These are phyloP conservation scores for Aureobasidium lini DNA, from an alignment of 2,329 filamentous ascomycete genomes.

Conservation along the genomic window DNA sequence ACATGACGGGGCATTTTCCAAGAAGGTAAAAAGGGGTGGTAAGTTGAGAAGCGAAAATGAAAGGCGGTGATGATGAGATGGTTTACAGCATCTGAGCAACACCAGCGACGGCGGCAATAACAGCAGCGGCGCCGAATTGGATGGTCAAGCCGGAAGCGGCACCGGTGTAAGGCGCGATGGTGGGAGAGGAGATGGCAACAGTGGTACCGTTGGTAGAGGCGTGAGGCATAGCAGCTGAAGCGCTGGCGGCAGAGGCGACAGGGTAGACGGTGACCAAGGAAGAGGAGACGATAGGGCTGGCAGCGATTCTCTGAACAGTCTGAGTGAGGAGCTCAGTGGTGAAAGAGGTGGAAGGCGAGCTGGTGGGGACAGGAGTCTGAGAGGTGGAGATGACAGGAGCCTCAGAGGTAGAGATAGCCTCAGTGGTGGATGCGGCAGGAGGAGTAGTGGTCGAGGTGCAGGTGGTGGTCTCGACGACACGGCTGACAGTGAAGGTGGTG, in stretches of 20 bases:
- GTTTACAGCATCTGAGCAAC: slow-evolving; percentile 8
- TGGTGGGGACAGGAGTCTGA: not conserved
- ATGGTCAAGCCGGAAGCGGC: slow-evolving; percentile 12
- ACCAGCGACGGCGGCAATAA: slow-evolving; percentile 6
- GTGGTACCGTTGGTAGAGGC: slow-evolving; percentile 2
- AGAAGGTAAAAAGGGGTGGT: not conserved
- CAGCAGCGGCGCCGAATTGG: slow-evolving; percentile 4
- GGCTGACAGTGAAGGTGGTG: slow-evolving; percentile 15
- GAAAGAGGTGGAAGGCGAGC: not conserved
- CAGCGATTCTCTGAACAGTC: not conserved
- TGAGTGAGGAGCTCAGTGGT: slow-evolving; percentile 2
- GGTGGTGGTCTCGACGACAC: slow-evolving; percentile 11
- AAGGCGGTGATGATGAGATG: not conserved
- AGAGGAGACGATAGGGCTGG: not conserved
- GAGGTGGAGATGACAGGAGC: not conserved
- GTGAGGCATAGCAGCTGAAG: slow-evolving; percentile 1
- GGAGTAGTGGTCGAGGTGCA: slow-evolving; percentile 12
- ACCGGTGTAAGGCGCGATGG: slow-evolving; percentile 7
- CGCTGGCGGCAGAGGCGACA: not conserved
- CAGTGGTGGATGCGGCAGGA: not conserved
- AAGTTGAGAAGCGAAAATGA: not conserved
- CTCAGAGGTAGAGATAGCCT: not conserved
- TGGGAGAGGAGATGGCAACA: not conserved
- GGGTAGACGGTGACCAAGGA: slow-evolving; percentile 1
- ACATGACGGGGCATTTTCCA: slow-evolving; percentile 7